These are phyloP conservation scores for Sarcodon aspratus DNA, from an alignment of 768 basidiomycete species.

Conservation along the genomic window DNA sequence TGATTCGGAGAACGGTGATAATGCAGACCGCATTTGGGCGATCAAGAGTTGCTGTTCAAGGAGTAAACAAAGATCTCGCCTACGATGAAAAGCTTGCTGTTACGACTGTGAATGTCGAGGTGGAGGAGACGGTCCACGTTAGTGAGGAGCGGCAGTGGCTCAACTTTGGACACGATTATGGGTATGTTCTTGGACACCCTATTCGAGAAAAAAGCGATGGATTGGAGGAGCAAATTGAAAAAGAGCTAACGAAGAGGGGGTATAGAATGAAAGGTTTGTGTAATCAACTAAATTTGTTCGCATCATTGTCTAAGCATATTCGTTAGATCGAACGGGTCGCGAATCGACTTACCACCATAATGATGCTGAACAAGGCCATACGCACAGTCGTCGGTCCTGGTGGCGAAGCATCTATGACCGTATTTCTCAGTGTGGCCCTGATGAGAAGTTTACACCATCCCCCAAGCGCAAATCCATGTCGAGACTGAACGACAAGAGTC, in stretches of 20 bases:
- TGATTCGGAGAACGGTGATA: constrained; percentile 30
- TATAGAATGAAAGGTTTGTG: constrained; percentile 16
- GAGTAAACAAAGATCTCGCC: too few species aligned
- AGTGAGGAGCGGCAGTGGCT: constrained; percentile 43
- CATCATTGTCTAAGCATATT: background rate
- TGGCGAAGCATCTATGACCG: constrained; percentile 45
- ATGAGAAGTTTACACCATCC: constrained; percentile 10
- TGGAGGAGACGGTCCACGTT: constrained; percentile 30
- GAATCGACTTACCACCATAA: background rate
- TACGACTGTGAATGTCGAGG: constrained; percentile 24
- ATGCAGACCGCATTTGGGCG: constrained; percentile 23
- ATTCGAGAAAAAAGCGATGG: constrained; percentile 38
- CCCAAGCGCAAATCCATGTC: constrained; percentile 3
- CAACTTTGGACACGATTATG: constrained; percentile 32
- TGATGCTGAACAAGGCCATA: constrained; percentile 8
- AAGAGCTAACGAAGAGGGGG: constrained; percentile 38
- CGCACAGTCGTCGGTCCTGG: constrained; percentile 34
- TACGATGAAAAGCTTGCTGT: background rate
- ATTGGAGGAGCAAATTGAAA: constrained; percentile 40
- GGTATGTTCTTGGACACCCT: constrained; percentile 27
- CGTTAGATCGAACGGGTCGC: constrained; percentile 1
- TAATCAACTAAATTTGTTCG: constrained; percentile 1
- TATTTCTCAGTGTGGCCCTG: constrained; percentile 27
- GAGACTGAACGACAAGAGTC: constrained; percentile 5
- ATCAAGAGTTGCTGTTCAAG: constrained; percentile 4